These are phyloP conservation scores for Eimeria maxima DNA, from an alignment of 169 alveolate species.

Conservation along the genomic window DNA sequence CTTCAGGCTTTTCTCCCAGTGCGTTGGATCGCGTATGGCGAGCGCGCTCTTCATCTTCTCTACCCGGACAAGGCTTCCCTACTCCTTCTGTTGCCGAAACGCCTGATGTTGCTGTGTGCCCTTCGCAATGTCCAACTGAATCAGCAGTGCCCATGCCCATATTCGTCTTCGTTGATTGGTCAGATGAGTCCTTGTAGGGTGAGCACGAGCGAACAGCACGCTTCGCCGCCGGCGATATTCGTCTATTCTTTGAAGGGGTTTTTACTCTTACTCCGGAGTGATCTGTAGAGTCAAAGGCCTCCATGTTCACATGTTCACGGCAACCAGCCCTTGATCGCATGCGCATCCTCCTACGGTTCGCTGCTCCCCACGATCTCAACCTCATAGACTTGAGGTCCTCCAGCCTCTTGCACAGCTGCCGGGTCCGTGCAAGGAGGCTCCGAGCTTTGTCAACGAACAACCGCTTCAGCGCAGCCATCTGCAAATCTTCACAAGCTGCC, in stretches of 20 bases:
- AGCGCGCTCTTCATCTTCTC: background rate
- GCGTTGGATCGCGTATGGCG: slow-evolving; percentile 29
- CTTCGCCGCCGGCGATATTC: background rate
- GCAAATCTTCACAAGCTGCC: slow-evolving; percentile 75
- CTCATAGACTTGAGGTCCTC: slow-evolving; percentile 8
- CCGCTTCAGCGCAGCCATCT: slow-evolving; percentile 77
- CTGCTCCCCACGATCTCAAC: slow-evolving; percentile 52
- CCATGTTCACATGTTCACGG: slow-evolving; percentile 35
- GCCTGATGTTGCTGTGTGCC: slow-evolving; percentile 7
- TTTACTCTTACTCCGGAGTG: background rate
- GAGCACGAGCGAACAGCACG: slow-evolving; percentile 12
- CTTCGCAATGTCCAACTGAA: background rate
- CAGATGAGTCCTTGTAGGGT: slow-evolving; percentile 23
- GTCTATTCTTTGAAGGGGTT: background rate
- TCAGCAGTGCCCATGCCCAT: background rate
- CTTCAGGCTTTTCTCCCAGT: background rate
- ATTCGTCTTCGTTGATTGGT: background rate
- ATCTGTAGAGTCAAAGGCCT: background rate
- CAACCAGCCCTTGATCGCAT: slow-evolving; percentile 5
- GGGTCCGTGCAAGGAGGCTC: slow-evolving; percentile 61
- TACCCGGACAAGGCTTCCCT: background rate
- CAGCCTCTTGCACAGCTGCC: slow-evolving; percentile 68
- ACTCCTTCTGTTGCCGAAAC: background rate
- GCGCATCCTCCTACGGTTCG: slow-evolving; percentile 66
- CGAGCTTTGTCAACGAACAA: slow-evolving; percentile 68